Evolutionary conservation across 371 early-diverging fungal genomes (phyloP).

Genomic region (Phascolomyces articulosus): DNA sequence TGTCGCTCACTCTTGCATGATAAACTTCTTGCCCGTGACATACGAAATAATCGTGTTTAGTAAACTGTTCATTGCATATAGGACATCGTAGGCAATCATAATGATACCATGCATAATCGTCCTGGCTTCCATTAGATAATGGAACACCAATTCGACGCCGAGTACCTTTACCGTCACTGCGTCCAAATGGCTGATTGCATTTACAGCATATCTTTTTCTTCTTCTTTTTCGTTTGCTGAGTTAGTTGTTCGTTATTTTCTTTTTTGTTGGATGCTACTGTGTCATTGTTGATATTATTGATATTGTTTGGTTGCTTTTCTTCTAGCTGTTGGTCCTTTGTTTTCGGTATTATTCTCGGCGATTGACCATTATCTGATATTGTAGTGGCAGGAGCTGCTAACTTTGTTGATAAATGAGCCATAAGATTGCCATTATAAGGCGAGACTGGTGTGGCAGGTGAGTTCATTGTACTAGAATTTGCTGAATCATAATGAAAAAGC

Average conservation of each 20-base stretch:
- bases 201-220: conserved; percentile 8
- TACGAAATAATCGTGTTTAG: conserved; percentile 4
- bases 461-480: not conserved
- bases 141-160: conserved; percentile 5
- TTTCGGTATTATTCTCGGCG: too few species aligned
- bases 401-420: too few species aligned
- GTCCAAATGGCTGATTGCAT: conserved; percentile 5
- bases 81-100: conserved; percentile 9
- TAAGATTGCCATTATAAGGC: not conserved
- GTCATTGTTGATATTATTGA: not conserved
- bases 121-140: not conserved
- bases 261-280: not conserved
- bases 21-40: conserved; percentile 3
- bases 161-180: not conserved
- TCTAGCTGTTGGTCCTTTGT: not conserved
- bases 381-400: too few species aligned
- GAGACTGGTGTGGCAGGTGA: not conserved
- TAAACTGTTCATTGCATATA: conserved; percentile 2
- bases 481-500: not conserved
- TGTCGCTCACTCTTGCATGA: not conserved
- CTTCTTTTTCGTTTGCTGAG: not conserved
- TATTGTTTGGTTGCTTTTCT: not conserved
- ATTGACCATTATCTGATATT: too few species aligned
- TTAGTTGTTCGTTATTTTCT: not conserved
- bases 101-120: conserved; percentile 9